These are phyloP conservation scores for Camelina neglecta DNA, from an alignment of 345 rosid species.

Conservation along the genomic window DNA sequence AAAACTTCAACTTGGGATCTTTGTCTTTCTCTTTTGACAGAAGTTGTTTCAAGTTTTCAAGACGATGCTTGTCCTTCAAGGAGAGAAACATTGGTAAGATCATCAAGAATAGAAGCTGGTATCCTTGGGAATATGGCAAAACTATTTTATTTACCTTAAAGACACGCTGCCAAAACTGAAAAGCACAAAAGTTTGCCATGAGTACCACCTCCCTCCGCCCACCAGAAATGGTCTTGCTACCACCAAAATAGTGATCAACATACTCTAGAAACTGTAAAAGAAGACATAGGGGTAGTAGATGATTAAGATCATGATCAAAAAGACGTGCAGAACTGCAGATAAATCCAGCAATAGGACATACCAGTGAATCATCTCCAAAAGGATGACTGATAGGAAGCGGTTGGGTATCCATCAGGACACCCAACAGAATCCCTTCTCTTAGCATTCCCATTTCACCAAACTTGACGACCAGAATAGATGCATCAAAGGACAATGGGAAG, in stretches of 20 bases:
- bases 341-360: conserved; percentile 45
- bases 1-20: conserved; percentile 45
- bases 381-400: conserved; percentile 85
- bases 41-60: conserved; percentile 64
- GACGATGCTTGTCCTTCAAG: conserved; percentile 76
- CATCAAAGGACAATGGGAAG: conserved; percentile 83
- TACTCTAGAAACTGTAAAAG: conserved; percentile 68
- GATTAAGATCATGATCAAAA: conserved; percentile 34
- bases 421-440: conserved; percentile 87
- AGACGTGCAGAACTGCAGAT: conserved; percentile 21
- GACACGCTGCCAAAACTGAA: conserved; percentile 85
- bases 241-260: conserved; percentile 53
- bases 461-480: conserved; percentile 72
- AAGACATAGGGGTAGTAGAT: conserved; percentile 36
- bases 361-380: conserved; percentile 80
- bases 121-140: conserved; percentile 18
- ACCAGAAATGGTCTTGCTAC: conserved; percentile 47
- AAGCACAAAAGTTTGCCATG: conserved; percentile 78
- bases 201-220: conserved; percentile 66
- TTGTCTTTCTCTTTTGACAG: conserved; percentile 47
- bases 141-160: conserved; percentile 60
- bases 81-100: conserved; percentile 35
- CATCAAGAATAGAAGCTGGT: conserved; percentile 22
- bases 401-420: conserved; percentile 78
- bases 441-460: conserved; percentile 85